These are phyloP conservation scores for Cutaneotrichosporon dermatis DNA, from an alignment of 1,284 basidiomycete genomes.

Conservation along the genomic window DNA sequence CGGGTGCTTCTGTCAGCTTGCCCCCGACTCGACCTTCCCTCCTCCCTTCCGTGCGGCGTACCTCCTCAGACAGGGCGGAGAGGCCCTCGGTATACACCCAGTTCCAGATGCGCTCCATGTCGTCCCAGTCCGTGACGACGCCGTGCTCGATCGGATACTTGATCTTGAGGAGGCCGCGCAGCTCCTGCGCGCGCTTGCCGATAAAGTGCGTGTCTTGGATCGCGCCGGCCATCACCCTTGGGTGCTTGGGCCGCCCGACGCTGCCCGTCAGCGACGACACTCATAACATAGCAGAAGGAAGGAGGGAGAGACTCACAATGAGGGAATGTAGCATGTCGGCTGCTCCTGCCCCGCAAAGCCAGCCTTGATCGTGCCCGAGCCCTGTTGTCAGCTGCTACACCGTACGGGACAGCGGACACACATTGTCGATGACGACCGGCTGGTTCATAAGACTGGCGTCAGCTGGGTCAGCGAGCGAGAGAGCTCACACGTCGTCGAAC, in stretches of 20 bases:
- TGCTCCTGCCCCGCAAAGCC: conserved; percentile 97
- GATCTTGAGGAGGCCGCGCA: conserved; percentile 87
- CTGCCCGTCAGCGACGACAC: conserved; percentile 50
- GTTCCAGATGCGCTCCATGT: conserved; percentile 97
- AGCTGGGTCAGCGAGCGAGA: not conserved
- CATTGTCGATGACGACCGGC: conserved; percentile 87
- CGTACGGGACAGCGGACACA: conserved; percentile 48
- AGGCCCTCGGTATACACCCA: conserved; percentile 95
- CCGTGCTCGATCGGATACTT: conserved; percentile 98
- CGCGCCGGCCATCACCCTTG: conserved; percentile 89
- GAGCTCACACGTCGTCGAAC: conserved; percentile 45
- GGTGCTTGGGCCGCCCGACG: conserved; percentile 91
- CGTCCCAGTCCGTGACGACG: conserved; percentile 88
- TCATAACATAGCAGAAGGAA: too few relatives aligned
- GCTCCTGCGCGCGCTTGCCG: conserved; percentile 86
- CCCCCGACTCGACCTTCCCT: not conserved
- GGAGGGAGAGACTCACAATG: conserved; percentile 56
- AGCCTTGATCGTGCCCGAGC: conserved; percentile 94
- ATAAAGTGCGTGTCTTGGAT: conserved; percentile 72
- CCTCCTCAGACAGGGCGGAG: conserved; percentile 91
- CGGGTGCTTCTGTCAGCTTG: conserved; percentile 65
- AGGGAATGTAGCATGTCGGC: conserved; percentile 96
- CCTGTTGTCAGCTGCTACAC: conserved; percentile 54
- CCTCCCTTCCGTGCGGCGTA: conserved; percentile 46
- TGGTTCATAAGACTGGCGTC: conserved; percentile 46